phyloP scores from a whole-genome alignment of 345 rosid genomes.

The Camelina hispida region DNA sequence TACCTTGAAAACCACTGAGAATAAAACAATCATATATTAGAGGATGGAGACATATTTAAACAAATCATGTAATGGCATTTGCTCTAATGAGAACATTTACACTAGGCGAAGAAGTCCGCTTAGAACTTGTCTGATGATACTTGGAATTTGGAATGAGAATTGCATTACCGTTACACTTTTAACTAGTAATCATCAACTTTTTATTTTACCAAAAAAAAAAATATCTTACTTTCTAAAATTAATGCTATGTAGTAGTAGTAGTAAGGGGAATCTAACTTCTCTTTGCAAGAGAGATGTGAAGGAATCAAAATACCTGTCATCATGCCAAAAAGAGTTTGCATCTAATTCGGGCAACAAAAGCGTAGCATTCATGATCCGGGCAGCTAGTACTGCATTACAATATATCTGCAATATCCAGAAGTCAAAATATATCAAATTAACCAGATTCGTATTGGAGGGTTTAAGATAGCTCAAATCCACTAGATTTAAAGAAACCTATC shows the following conservation, averaged over 20 bases:
- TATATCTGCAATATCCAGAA: constrained; percentile 60
- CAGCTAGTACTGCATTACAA: constrained; percentile 98
- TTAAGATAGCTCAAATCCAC: constrained; percentile 20
- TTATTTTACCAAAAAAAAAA: not conserved
- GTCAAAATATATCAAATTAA: constrained; percentile 19
- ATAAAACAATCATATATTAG: constrained; percentile 9
- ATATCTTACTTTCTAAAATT: not conserved
- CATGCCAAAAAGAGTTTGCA: constrained; percentile 99
- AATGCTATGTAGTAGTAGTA: not conserved
- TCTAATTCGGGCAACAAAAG: constrained; percentile 97
- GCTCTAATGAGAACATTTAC: constrained; percentile 1
- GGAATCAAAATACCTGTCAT: constrained; percentile 72
- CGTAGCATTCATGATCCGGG: constrained; percentile 98
- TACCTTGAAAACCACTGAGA: constrained; percentile 90
- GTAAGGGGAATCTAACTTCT: constrained; percentile 3
- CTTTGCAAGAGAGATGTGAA: constrained; percentile 13
- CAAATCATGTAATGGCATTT: constrained; percentile 1
- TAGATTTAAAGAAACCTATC: not conserved
- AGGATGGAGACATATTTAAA: constrained; percentile 5
- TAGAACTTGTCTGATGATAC: too few species aligned
- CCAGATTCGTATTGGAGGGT: constrained; percentile 3
- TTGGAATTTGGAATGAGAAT: too few species aligned
- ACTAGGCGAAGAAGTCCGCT: not conserved
- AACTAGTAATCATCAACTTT: not conserved
- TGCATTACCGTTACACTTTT: not conserved